Base-by-base conservation (phyloP, 1,284 basidiomycete genomes). In the Trametes pubescens region DNA sequence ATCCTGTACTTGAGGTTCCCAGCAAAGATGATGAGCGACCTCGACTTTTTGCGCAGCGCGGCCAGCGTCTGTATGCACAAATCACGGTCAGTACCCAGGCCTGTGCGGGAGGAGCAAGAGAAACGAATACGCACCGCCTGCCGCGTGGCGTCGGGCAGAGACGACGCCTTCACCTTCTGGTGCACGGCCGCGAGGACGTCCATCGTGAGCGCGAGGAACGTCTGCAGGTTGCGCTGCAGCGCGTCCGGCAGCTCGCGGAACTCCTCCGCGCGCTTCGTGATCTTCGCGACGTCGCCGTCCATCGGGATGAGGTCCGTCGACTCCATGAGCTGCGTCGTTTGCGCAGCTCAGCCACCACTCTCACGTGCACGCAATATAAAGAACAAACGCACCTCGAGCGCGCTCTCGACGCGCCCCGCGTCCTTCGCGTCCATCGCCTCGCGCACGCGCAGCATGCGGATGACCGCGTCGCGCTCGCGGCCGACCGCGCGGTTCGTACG, bases 161-260 rank as follows among this genome's bases (percentile, higher is more conserved):
- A 80, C 29, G 90, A 89, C n/a, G 83, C 79, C 78, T 96, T 96
- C 62, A 90, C 80, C 67, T 86, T 86, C 67, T 90, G 89, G 70
- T 95, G 91, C 10, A 95, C 85, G 24, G 86, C 87, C 66, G 92
- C 92, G 32, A 99, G 86, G 29, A 91, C 89, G 74, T 96, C 94
- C 97, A 99, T 99, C n/a, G 93, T 92, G 59, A 96, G 86, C 32
- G 95, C 87, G 43, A 99, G 85, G 74, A 98, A 93, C 5, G 89
- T 88, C 73, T 95, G 94, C 74, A 99, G 81, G 79, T 98, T 99
- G 67, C 92, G 86, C 68, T 96, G 93, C 71, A 99, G 82, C 5
- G 92, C 86, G 73, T 98, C 95, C 62, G 98, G 91, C 44, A 90
- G 75, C 64, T 93, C 88, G 75, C 92, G 92, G 81, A 98, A 96